These are phyloP conservation scores for Trypanosoma grayi DNA, from an alignment of 208 protist species.

Conservation along the genomic window DNA sequence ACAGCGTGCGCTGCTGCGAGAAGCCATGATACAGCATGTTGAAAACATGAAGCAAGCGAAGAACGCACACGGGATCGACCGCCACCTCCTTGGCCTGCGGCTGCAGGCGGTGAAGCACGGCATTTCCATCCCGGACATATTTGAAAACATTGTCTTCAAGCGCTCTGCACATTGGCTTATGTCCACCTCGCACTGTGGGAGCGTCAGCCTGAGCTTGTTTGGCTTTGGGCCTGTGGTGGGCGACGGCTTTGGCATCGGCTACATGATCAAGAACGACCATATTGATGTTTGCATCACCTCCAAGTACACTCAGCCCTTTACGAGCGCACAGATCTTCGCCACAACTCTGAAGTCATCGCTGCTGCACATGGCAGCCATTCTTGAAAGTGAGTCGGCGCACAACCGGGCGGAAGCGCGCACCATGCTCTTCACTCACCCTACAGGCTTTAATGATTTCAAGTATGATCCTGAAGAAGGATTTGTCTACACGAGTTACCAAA, in stretches of 20 bases:
- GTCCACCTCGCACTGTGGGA: slow-evolving; percentile 49
- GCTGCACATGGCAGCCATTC: slow-evolving; percentile 29
- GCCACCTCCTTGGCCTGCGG: slow-evolving; percentile 40
- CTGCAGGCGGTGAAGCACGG: slow-evolving; percentile 26
- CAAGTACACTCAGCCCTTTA: slow-evolving; percentile 24
- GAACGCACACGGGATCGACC: slow-evolving; percentile 34
- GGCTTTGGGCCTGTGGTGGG: slow-evolving; percentile 47
- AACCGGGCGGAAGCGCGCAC: slow-evolving; percentile 8
- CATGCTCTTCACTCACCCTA: slow-evolving; percentile 18
- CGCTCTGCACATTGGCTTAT: slow-evolving; percentile 27
- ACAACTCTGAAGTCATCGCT: slow-evolving; percentile 26
- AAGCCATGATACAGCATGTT: slow-evolving; percentile 25
- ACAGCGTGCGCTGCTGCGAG: slow-evolving; percentile 19
- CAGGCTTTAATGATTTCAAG: slow-evolving; percentile 24
- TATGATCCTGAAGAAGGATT: slow-evolving; percentile 15
- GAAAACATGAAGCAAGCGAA: slow-evolving; percentile 46
- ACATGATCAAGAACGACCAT: slow-evolving; percentile 40
- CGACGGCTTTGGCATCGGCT: slow-evolving; percentile 47
- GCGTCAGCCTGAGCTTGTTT: slow-evolving; percentile 31
- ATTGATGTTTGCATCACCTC: slow-evolving; percentile 31
- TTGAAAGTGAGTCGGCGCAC: slow-evolving; percentile 15
- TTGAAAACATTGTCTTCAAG: slow-evolving; percentile 27
- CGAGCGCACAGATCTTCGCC: slow-evolving; percentile 22
- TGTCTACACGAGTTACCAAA: slow-evolving; percentile 1
- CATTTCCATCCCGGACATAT: slow-evolving; percentile 33